Evolutionary conservation across 768 basidiomycete species (phyloP), one percentile per base, ranked within the genome.

Genomic region (Amanita muscaria): DNA sequence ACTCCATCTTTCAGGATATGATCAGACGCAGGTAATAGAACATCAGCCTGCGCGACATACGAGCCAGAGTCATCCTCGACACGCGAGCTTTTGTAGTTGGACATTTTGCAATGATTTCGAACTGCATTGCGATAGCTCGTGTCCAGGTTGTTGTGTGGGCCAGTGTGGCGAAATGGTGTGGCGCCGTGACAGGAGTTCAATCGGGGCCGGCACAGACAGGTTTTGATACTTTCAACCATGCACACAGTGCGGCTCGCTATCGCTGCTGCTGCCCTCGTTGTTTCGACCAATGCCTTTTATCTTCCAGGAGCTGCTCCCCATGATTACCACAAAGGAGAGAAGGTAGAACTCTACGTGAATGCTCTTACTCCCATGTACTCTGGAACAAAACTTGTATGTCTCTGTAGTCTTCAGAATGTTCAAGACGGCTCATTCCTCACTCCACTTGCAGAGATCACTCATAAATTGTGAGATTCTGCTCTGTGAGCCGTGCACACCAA

Each of bases 241-340:
- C 54, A 45, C 39, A 35, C 56, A 36, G 25, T 50, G 41, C 47
- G 50, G 36, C 42, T 53, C 40, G 52, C 54, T 19, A 43, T 51
- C 14, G 38, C 56, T 29, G 42, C 53, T 25, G 49, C 54, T 34
- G 51, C 52, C 38, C 40, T 59, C 31, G 46, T 59, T 15, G 52
- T 59, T 16, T 55, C 52, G 31, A 46, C 64, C 33, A 53, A 67
- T 42, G 87, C 86, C 3, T 98, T 97, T 69, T 98, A 98, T 61
- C 76, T 98, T 30, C 93, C 93, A 19, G 85, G 85, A 19, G 77
- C 93, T 22, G 89, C 93, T 5, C 94, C 94, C 0, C 80, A 77
- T 57, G 80, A 90, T 61, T 98, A 90, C 63, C 60, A 59, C 12
- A 53, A 59, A 40, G 84, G 83, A 37, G 90, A 97, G 49, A 64